These are phyloP conservation scores for Rubroshorea leprosula DNA, from an alignment of 345 rosid species.

Conservation along the genomic window DNA sequence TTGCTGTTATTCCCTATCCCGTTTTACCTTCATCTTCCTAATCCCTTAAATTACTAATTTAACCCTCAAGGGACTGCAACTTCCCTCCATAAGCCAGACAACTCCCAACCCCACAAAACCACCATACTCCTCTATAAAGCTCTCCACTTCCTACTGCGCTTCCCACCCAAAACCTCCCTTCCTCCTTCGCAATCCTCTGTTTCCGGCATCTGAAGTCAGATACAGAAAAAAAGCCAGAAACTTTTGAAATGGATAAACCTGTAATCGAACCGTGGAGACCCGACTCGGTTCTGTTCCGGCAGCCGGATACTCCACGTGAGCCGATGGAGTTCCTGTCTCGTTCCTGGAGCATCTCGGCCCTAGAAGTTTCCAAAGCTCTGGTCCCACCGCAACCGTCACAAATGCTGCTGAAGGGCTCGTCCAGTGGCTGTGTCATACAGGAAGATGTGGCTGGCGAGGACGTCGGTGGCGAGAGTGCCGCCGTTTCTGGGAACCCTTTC, in stretches of 20 bases:
- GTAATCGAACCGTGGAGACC: slow-evolving; percentile 55
- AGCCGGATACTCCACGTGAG: slow-evolving; percentile 83
- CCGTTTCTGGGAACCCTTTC: slow-evolving; percentile 81
- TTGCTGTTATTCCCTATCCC: neutral
- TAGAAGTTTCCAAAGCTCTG: slow-evolving; percentile 70
- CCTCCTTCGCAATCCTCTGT: neutral
- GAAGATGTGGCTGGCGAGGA: slow-evolving; percentile 63
- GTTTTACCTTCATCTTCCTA: neutral
- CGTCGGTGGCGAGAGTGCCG: slow-evolving; percentile 41
- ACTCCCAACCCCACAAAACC: neutral
- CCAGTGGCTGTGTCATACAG: slow-evolving; percentile 31
- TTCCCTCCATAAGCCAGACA: neutral
- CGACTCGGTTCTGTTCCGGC: slow-evolving; percentile 51
- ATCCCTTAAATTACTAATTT: neutral
- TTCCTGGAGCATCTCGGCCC: slow-evolving; percentile 92
- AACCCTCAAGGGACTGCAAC: neutral
- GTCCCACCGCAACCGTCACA: slow-evolving; percentile 32
- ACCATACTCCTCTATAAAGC: slow-evolving; percentile 1
- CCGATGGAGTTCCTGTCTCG: slow-evolving; percentile 98
- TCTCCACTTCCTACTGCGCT: neutral
- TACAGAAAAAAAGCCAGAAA: neutral
- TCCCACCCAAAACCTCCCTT: neutral
- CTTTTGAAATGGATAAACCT: slow-evolving; percentile 42
- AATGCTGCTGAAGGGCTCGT: slow-evolving; percentile 36
- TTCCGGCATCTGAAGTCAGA: no score